phyloP scores from a whole-genome alignment of 1,284 basidiomycete species.

The Anthracocystis walkeri region DNA sequence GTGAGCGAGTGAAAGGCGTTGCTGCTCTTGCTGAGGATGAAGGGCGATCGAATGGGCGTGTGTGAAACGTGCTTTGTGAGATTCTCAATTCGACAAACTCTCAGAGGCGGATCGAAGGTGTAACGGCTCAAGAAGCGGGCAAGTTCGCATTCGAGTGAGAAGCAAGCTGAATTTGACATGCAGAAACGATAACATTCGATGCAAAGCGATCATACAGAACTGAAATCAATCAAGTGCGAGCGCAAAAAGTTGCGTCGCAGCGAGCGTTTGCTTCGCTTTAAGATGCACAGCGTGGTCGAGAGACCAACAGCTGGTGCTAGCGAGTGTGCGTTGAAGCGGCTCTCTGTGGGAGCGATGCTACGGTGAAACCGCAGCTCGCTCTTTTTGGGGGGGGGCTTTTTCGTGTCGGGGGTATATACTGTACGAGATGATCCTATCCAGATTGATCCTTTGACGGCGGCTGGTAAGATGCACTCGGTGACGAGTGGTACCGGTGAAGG shows the following conservation, averaged over 20 bases:
- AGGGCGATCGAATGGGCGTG: too few relatives aligned
- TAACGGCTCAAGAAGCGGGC: too few relatives aligned
- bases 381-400: neutral
- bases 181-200: neutral
- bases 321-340: neutral
- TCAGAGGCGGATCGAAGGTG: too few relatives aligned
- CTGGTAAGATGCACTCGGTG: neutral
- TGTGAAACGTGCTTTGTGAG: too few relatives aligned
- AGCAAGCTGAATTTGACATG: too few relatives aligned
- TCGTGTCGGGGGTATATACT: constrained; percentile 6
- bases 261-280: neutral
- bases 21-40: too few relatives aligned
- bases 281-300: neutral
- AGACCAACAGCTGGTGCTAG: neutral
- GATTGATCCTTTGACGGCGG: neutral
- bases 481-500: constrained; percentile 1
- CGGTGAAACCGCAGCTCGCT: neutral
- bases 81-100: too few relatives aligned
- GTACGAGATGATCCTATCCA: neutral
- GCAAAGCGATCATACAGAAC: neutral
- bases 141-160: too few relatives aligned
- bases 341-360: neutral
- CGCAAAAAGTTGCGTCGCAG: neutral
- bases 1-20: too few relatives aligned
- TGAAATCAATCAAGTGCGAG: too few relatives aligned